Conservation (phyloP, 164 flowering plant species). For the Malania oleifera region DNA sequence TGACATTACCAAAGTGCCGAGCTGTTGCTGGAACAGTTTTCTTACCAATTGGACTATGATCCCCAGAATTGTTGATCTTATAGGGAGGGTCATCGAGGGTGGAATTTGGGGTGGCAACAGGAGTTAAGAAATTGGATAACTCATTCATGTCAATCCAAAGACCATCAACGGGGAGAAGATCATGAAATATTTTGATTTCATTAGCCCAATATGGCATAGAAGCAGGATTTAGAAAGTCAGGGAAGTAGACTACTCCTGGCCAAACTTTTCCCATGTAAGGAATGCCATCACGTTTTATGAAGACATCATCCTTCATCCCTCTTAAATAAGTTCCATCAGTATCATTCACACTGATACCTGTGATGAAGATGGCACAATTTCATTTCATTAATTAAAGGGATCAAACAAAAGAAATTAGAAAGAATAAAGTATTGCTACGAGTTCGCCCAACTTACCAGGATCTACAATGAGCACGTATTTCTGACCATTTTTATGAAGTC, state of each 20-base stretch:
- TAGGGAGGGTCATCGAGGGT: conserved; percentile 74
- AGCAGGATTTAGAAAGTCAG: conserved; percentile 63
- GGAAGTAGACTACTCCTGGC: conserved; percentile 77
- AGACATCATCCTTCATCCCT: conserved; percentile 61
- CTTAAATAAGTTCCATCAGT: conserved; percentile 52
- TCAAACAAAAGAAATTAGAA: too few relatives aligned
- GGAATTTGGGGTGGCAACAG: conserved; percentile 36
- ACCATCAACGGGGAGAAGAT: conserved; percentile 64
- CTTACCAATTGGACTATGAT: conserved; percentile 32
- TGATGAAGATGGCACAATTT: neutral
- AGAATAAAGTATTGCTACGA: too few relatives aligned
- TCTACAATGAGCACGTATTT: conserved; percentile 71
- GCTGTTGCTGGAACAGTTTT: conserved; percentile 58
- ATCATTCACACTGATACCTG: conserved; percentile 63
- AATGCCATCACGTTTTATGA: conserved; percentile 46
- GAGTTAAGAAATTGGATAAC: conserved; percentile 53
- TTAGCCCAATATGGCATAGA: conserved; percentile 37
- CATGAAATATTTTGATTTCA: conserved; percentile 52
- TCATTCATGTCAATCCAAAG: conserved; percentile 97
- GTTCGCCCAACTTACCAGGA: conserved; percentile 77
- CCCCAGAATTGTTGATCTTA: conserved; percentile 49
- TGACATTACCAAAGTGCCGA: conserved; percentile 42
- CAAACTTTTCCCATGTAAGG: conserved; percentile 69
- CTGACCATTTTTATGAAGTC: conserved; percentile 60
- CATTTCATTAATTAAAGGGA: too few relatives aligned